These are phyloP conservation scores for Fusarium verticillioides DNA, from an alignment of 2,329 filamentous ascomycete genomes.

Conservation along the genomic window DNA sequence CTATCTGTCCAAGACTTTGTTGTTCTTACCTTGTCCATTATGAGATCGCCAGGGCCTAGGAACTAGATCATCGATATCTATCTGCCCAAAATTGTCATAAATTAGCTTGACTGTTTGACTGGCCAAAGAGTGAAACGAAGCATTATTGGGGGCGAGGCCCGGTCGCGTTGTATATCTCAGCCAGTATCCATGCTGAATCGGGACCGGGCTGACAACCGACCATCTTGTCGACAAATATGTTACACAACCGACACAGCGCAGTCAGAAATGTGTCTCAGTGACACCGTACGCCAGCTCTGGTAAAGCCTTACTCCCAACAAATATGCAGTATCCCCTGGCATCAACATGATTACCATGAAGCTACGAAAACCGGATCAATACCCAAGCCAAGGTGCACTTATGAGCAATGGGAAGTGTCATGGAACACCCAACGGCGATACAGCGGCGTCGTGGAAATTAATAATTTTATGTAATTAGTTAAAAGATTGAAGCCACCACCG, in stretches of 20 bases:
- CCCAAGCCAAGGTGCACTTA: no score
- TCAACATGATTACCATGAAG: not conserved
- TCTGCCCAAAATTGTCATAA: accelerated
- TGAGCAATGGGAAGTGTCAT: not conserved
- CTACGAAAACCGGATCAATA: no score
- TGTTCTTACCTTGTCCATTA: not conserved
- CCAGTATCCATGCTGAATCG: not conserved
- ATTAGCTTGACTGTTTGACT: no score
- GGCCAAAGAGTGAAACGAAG: not conserved
- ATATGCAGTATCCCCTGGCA: not conserved
- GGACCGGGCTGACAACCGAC: no score
- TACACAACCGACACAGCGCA: not conserved
- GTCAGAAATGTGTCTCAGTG: not conserved
- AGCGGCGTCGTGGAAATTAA: not conserved
- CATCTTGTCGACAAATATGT: not conserved
- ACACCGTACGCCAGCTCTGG: not conserved
- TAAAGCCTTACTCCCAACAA: not conserved
- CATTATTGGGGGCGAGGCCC: no score
- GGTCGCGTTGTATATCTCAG: no score
- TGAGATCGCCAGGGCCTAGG: no score
- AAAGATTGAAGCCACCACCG: not conserved
- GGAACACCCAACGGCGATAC: no score
- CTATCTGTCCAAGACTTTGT: no score
- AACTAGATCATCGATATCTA: not conserved
- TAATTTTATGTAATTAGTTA: not conserved